Evolutionary conservation across 176 grass and related monocot species (phyloP).

Genomic region (Oryza glaberrima): DNA sequence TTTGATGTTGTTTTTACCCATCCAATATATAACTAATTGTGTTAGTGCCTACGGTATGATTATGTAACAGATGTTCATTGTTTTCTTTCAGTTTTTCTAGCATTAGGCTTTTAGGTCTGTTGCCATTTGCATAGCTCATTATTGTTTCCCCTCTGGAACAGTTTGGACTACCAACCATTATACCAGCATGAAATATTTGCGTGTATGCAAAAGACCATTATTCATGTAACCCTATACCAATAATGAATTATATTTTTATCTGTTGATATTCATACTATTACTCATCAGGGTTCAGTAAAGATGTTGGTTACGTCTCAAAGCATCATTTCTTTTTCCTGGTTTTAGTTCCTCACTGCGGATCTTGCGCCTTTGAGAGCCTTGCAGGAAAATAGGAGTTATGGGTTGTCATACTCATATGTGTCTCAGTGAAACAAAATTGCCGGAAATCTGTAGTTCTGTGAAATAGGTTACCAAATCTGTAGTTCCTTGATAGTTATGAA

Average conservation of each 20-base stretch:
- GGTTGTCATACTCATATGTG: too few species aligned
- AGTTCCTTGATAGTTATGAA: background rate
- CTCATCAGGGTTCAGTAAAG: too few species aligned
- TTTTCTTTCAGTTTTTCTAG: background rate
- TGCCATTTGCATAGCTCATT: background rate
- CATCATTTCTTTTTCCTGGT: too few species aligned
- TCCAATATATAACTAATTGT: background rate
- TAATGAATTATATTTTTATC: background rate
- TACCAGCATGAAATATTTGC: background rate
- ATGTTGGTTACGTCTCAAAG: too few species aligned
- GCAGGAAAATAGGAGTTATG: background rate
- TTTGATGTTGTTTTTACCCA: background rate
- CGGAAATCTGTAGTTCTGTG: too few species aligned
- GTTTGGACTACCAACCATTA: background rate
- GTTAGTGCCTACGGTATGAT: constrained; percentile 8
- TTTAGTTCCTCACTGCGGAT: too few species aligned
- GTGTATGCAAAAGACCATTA: background rate
- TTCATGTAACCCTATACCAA: background rate
- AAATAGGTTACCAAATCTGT: too few species aligned
- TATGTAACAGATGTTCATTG: background rate
- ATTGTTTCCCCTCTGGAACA: background rate
- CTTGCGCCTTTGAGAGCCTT: too few species aligned
- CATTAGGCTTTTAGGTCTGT: background rate
- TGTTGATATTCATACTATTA: background rate
- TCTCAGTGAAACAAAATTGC: too few species aligned